Evolutionary conservation across 2,329 filamentous ascomycete species (phyloP), one percentile per base, ranked within the genome.

Genomic region (Hypomyces rosellus): DNA sequence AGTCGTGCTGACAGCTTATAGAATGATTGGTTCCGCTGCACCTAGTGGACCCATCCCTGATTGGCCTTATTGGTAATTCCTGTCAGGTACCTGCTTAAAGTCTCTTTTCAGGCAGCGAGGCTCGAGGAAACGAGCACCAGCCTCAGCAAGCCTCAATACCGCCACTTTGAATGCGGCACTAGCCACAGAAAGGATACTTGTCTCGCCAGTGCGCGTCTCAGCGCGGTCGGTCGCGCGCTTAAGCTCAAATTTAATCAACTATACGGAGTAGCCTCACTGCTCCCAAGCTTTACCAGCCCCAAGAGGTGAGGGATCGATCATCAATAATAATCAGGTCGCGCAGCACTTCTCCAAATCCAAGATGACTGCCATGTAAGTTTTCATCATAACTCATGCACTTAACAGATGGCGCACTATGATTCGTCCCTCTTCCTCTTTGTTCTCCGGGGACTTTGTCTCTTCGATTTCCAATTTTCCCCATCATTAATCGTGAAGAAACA

Each of bases 281-380:
- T 39, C 37, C 36, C 8, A 38, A 38, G 36, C 36, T 42, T 47
- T 22, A 22, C 42, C 12, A n/a, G 43, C 22, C 46, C 30, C 6
- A 50, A 43, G 40, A 25, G 37, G 44, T 14, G 34, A 33, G 38
- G 50, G 18, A 47, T n/a, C 25, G 22, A 33, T n/a, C 38, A 33
- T 36, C 36, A 34, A 33, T 34, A 42, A 22, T 42, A 20, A n/a
- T 34, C 8, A 34, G 36, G 40, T 42, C 20, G 5, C 22, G 33
- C 46, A 52, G 46, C 42, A 30, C 34, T 48, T 34, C 37, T 9
- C 15, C 25, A 34, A 25, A 37, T 22, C 34, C 57, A 61, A 58
- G 44, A 69, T 69, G 67, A 68, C 67, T 59, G 67, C 67, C 47
- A 69, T 69, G 67, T 69, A 55, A 62, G 67, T 63, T 42, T 30